A percentile compares a stretch with the other conserved stretches of the same genome.
These are phyloP conservation scores for Phytopythium helicoides DNA, from an alignment of 352 stramenopile species.

Conservation along the genomic window DNA sequence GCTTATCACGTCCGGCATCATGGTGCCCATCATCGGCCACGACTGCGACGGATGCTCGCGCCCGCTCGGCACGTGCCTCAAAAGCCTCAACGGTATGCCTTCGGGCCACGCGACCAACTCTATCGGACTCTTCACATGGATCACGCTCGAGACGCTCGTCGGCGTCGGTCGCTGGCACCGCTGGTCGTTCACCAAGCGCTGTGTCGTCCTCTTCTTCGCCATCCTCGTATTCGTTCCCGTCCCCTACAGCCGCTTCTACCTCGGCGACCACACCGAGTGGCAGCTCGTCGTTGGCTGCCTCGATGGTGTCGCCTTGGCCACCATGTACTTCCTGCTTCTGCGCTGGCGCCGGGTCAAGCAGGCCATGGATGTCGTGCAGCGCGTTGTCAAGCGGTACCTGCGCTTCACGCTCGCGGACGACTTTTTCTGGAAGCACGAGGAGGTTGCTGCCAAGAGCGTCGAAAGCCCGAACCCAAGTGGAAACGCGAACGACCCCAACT, in stretches of 20 bases:
- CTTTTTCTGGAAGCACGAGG: conserved; percentile 22
- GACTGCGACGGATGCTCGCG: conserved; percentile 36
- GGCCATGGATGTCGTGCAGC: conserved; percentile 16
- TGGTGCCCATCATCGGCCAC: conserved; percentile 25
- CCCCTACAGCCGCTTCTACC: conserved; percentile 44
- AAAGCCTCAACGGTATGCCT: conserved; percentile 33
- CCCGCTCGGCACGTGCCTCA: conserved; percentile 33
- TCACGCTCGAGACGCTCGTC: conserved; percentile 30
- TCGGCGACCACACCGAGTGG: conserved; percentile 40
- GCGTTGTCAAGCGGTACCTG: conserved; percentile 15
- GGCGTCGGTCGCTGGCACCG: conserved; percentile 19
- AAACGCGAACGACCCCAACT: background rate
- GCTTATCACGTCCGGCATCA: conserved; percentile 37
- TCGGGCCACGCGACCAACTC: conserved; percentile 48
- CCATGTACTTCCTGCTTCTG: conserved; percentile 38
- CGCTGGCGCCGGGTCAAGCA: conserved; percentile 25
- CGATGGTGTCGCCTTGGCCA: conserved; percentile 29
- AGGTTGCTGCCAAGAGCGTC: conserved; percentile 5
- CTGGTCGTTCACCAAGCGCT: conserved; percentile 18
- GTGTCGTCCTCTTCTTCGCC: conserved; percentile 10
- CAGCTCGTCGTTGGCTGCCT: conserved; percentile 29
- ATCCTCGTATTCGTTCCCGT: conserved; percentile 29
- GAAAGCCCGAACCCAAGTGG: background rate
- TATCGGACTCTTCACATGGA: conserved; percentile 36
- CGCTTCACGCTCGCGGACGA: conserved; percentile 37